Conservation (phyloP, 176 grass and related monocot genomes). For the Ananas comosus region DNA sequence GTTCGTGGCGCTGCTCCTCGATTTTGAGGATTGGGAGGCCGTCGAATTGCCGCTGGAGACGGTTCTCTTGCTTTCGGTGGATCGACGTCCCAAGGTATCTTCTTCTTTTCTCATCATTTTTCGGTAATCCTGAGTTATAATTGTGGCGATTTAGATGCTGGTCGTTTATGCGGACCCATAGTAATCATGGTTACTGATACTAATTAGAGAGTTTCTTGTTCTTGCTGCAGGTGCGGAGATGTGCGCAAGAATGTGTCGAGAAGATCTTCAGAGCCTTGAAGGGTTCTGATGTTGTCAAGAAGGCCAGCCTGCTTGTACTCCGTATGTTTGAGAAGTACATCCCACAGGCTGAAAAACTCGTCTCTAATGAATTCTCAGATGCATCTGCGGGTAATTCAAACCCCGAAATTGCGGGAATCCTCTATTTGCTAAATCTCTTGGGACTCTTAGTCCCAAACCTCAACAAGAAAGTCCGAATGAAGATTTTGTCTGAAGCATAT, state of each 20-base stretch:
- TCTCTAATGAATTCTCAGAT: conserved; percentile 25
- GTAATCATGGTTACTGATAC: not conserved
- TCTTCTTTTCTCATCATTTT: not conserved
- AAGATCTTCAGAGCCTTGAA: conserved; percentile 55
- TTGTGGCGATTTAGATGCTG: not conserved
- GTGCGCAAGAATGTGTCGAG: conserved; percentile 57
- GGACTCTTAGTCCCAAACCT: conserved; percentile 42
- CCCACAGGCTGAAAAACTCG: conserved; percentile 20
- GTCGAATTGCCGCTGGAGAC: conserved; percentile 44
- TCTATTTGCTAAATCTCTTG: conserved; percentile 52
- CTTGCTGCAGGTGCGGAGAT: conserved; percentile 61
- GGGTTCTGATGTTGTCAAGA: conserved; percentile 38
- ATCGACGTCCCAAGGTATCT: conserved; percentile 75
- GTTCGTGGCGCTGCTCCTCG: conserved; percentile 45
- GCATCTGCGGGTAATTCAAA: conserved; percentile 26
- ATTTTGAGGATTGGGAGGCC: conserved; percentile 43
- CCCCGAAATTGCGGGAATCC: conserved; percentile 30
- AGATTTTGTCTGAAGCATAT: conserved; percentile 48
- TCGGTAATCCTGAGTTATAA: not conserved
- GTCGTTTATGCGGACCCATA: not conserved
- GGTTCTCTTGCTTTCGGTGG: conserved; percentile 44
- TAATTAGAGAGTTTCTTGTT: not conserved
- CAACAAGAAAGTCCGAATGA: conserved; percentile 53
- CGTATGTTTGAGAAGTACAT: conserved; percentile 70
- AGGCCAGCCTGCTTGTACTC: conserved; percentile 40